Conservation (phyloP, 2,329 filamentous ascomycete genomes). For the Parastagonospora nodorum region DNA sequence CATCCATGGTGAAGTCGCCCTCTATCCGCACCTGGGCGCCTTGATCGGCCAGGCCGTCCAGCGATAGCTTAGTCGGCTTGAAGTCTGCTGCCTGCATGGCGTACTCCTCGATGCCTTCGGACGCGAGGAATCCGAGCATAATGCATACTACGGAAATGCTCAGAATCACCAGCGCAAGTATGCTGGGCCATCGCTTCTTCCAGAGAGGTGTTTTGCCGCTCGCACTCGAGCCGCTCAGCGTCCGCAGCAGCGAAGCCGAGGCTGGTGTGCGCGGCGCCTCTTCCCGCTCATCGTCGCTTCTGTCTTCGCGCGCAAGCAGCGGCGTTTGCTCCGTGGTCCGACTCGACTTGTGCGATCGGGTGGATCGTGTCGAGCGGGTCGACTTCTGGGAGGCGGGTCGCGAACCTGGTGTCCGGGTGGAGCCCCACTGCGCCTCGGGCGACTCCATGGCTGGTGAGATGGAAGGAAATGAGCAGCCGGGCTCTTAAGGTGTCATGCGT, state of each 20-base stretch:
- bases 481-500: conserved; percentile 15
- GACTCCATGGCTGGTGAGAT: conserved; percentile 35
- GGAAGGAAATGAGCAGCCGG: conserved; percentile 3
- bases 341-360: conserved; percentile 37
- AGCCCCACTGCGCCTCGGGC: conserved; percentile 43
- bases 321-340: conserved; percentile 48
- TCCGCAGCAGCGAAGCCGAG: conserved; percentile 43
- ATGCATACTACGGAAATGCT: conserved; percentile 68
- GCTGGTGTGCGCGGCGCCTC: conserved; percentile 33
- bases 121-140: conserved; percentile 83
- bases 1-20: conserved; percentile 81
- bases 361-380: conserved; percentile 38
- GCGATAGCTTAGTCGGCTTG: conserved; percentile 79
- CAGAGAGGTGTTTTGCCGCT: conserved; percentile 36
- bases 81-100: conserved; percentile 81
- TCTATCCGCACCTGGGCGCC: conserved; percentile 81
- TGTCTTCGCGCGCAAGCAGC: conserved; percentile 39
- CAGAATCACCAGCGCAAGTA: conserved; percentile 72
- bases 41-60: conserved; percentile 80
- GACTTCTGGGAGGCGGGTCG: conserved; percentile 47
- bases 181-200: conserved; percentile 73
- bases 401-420: conserved; percentile 43
- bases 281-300: conserved; percentile 30
- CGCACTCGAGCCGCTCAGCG: conserved; percentile 33
- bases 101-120: conserved; percentile 82